These are phyloP conservation scores for Escallonia herrerae DNA, from an alignment of 129 eudicot genomes.

Conservation along the genomic window DNA sequence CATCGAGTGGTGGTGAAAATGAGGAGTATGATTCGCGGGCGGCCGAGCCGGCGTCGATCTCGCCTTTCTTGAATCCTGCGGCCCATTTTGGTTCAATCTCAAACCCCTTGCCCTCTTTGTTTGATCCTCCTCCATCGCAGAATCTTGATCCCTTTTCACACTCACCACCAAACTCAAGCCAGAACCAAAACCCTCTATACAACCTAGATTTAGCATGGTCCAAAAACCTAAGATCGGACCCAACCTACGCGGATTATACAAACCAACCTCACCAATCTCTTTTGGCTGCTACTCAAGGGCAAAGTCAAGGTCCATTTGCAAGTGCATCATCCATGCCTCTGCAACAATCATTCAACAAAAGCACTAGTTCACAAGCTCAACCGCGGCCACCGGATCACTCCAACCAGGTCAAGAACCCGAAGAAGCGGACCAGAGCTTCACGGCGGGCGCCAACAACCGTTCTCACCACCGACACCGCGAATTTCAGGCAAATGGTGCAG, in stretches of 20 bases:
- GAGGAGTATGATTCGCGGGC: slow-evolving; percentile 51
- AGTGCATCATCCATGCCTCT: slow-evolving; percentile 12
- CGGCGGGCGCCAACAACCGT: slow-evolving; percentile 94
- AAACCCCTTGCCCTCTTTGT: slow-evolving; percentile 21
- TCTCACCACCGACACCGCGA: slow-evolving; percentile 70
- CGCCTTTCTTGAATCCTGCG: slow-evolving; percentile 34
- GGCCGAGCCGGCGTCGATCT: slow-evolving; percentile 24
- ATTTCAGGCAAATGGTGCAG: slow-evolving; percentile 88
- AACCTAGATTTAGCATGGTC: slow-evolving; percentile 34
- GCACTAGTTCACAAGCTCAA: background rate
- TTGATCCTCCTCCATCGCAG: slow-evolving; percentile 23
- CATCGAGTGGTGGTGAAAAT: slow-evolving; percentile 54
- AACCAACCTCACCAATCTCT: background rate
- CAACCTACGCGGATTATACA: background rate
- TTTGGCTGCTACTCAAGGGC: slow-evolving; percentile 2
- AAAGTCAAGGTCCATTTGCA: slow-evolving; percentile 11
- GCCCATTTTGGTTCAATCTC: slow-evolving; percentile 17
- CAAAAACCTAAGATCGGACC: slow-evolving; percentile 25
- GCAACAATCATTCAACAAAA: no score
- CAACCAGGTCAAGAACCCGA: slow-evolving; percentile 38
- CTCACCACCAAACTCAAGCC: slow-evolving; percentile 7
- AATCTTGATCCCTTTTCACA: slow-evolving; percentile 27
- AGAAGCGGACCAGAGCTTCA: slow-evolving; percentile 78
- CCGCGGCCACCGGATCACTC: slow-evolving; percentile 16
- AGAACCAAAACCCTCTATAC: slow-evolving; percentile 24